Base-by-base conservation (phyloP, 176 grass and related monocot species). In the Tuctoria greenei region DNA sequence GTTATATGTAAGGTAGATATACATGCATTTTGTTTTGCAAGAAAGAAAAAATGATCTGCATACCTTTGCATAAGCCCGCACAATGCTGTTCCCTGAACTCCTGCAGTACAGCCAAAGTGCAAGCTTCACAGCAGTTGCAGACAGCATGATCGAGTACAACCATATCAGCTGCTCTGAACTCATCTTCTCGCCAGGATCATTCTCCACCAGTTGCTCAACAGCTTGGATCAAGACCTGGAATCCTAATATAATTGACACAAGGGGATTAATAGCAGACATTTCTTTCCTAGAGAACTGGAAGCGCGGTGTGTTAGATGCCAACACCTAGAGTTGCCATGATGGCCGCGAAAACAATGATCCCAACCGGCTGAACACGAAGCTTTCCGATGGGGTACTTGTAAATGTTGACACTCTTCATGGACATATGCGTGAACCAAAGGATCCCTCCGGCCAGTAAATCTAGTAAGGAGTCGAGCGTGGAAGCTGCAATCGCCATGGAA, bases 301-400 rank as follows among this genome's bases (percentile, higher is more conserved):
- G 18, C 54, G 8, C 44, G 13, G 51, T 54, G 18, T 21, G 47
- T 18, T 35, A 74, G 66, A 66, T 25, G 66, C 18, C n/a, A 82
- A 61, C 65, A 90, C 93, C 93, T 69, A 93, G 85, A 67, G 87
- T 93, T 60, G 93, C 93, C 93, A 96, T 90, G 61, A 96, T 72
- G 40, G 87, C 87, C 10, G 93, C 87, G 26, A 92, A 96, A 50
- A 96, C 38, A 11, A 96, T 90, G 81, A 96, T 96, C 13, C 93
- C 90, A 34, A 96, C 90, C 7, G 90, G 93, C 62, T 93, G 93
- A 28, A 93, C 68, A 8, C 90, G 90, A 66, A 90, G 60, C 61
- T 96, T 96, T 13, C 93, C 93, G 24, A 96, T 96, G n/a, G 93
- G 87, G 62, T 90, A 92, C 82, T 86, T 83, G 34, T 96, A 92